These are phyloP conservation scores for Penicillium sp. DNA, from an alignment of 2,329 filamentous ascomycete species.

Conservation along the genomic window DNA sequence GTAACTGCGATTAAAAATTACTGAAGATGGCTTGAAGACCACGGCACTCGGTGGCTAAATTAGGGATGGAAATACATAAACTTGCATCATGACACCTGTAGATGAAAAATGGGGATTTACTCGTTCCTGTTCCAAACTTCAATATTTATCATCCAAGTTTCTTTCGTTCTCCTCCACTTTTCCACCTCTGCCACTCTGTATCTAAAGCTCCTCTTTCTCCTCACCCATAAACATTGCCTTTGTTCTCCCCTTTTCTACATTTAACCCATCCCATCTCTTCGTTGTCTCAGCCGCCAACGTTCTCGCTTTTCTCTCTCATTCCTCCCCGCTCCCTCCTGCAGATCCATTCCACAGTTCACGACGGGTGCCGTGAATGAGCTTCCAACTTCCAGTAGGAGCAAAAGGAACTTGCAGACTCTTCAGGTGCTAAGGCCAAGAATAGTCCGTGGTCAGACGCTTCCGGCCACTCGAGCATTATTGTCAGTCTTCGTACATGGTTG, in stretches of 20 bases:
- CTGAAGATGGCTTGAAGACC: not conserved
- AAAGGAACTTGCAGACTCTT: slow-evolving; percentile 1
- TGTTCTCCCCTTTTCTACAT: not conserved
- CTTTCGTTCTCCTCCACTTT: slow-evolving; percentile 15
- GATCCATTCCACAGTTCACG: slow-evolving; percentile 40
- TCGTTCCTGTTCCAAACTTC: slow-evolving; percentile 19
- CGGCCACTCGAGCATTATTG: slow-evolving; percentile 8
- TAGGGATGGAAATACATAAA: not conserved
- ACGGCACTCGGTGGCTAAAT: not conserved
- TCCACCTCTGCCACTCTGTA: slow-evolving; percentile 15
- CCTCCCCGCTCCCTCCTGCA: slow-evolving; percentile 38
- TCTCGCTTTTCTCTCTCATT: slow-evolving; percentile 14
- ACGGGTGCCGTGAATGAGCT: slow-evolving; percentile 14
- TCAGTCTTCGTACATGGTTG: slow-evolving; percentile 24
- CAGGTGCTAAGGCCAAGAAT: not conserved
- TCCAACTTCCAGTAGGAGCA: slow-evolving; percentile 14
- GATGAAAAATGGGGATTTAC: slow-evolving; percentile 14
- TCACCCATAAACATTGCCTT: slow-evolving; percentile 16
- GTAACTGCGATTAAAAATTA: not conserved
- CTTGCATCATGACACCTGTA: slow-evolving; percentile 1
- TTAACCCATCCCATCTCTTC: not conserved
- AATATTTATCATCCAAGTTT: slow-evolving; percentile 20
- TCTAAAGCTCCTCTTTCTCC: slow-evolving; percentile 9
- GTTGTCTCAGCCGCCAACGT: not conserved
- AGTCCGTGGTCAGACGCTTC: slow-evolving; percentile 5